Base-by-base conservation (phyloP, 2,329 filamentous ascomycete species). In the Cordyceps farinosa region DNA sequence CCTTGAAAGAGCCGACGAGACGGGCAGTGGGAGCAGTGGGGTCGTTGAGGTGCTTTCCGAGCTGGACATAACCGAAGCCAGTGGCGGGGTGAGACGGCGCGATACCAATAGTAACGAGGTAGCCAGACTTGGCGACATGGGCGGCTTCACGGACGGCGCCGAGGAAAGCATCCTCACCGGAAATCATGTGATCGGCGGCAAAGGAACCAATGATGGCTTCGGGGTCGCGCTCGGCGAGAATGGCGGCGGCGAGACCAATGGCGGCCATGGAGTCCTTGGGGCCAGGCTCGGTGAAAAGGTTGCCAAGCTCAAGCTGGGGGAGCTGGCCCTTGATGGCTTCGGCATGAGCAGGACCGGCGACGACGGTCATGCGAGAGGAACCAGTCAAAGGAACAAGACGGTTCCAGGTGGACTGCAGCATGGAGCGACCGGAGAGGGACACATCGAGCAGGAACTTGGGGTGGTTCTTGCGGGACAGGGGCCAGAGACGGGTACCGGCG, bases 221-320 rank as follows among this genome's bases (percentile, higher is more conserved):
- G 13, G 65, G 67, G 22, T 70, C 68, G 38, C 69, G 68, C 40
- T 69, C 61, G 45, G 68, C 61, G 34, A 70, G 66, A 61, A 70
- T 66, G 22, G 69, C 69, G 10, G 69, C 69, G 59, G 69, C 69
- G 48, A 70, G 64, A 54, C 69, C 69, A 40, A 70, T 70, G 54
- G 69, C 69, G 42, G 69, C 69, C 69, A 70, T 69, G 50, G 69
- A 70, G 61, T 70, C 69, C 53, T 70, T 70, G 59, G 69, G 69
- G 9, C 69, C 69, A 36, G 69, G 69, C 63, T 70, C 69, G 30
- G 68, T 70, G 64, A 70, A 70, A 30, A 70, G 63, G 56, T 70
- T 70, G 27, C 44, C 55, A 40, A 30, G 50, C 51, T 67, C 65
- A 27, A 70, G 63, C 54, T 70, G 67, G 40, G 69, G 69, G 36